phyloP scores from a whole-genome alignment of 495 filamentous ascomycete genomes.

The Xylaria nigripes region DNA sequence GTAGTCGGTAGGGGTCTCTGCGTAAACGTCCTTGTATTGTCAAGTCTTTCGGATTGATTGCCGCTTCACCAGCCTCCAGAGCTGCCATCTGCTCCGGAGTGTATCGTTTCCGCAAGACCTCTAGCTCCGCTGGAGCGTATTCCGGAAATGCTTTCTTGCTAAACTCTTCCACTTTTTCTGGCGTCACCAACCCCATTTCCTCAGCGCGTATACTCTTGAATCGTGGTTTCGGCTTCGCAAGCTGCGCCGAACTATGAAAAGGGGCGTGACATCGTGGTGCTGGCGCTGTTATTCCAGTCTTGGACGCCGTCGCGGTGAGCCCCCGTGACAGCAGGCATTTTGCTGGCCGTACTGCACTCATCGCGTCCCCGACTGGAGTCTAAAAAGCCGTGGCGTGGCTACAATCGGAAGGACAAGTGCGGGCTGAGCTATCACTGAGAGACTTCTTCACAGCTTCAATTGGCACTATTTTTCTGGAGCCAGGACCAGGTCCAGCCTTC shows the following conservation, averaged over 20 bases:
- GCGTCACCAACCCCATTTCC: constrained; percentile 34
- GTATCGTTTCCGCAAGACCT: constrained; percentile 55
- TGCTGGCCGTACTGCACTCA: constrained; percentile 27
- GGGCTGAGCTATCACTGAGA: not conserved
- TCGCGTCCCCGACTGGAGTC: constrained; percentile 18
- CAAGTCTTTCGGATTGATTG: constrained; percentile 72
- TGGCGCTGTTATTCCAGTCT: constrained; percentile 5
- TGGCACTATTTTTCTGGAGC: constrained; percentile 14
- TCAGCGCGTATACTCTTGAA: constrained; percentile 37
- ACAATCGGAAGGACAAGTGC: constrained; percentile 2
- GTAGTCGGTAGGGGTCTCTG: constrained; percentile 59
- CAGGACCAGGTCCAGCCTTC: not conserved
- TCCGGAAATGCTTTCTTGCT: constrained; percentile 44
- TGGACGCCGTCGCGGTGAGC: constrained; percentile 16
- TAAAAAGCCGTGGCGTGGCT: constrained; percentile 13
- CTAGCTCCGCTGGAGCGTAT: constrained; percentile 64
- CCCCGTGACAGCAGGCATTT: constrained; percentile 27
- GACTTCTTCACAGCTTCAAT: constrained; percentile 1
- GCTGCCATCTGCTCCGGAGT: constrained; percentile 73
- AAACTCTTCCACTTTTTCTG: constrained; percentile 34
- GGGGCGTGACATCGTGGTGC: constrained; percentile 25
- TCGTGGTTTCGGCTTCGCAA: constrained; percentile 32
- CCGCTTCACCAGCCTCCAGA: constrained; percentile 75
- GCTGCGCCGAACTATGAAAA: constrained; percentile 40
- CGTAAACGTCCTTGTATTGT: constrained; percentile 60